Evolutionary conservation across 2,329 filamentous ascomycete species (phyloP), one percentile per base, ranked within the genome.

Genomic region (Herpotrichia juniperi): DNA sequence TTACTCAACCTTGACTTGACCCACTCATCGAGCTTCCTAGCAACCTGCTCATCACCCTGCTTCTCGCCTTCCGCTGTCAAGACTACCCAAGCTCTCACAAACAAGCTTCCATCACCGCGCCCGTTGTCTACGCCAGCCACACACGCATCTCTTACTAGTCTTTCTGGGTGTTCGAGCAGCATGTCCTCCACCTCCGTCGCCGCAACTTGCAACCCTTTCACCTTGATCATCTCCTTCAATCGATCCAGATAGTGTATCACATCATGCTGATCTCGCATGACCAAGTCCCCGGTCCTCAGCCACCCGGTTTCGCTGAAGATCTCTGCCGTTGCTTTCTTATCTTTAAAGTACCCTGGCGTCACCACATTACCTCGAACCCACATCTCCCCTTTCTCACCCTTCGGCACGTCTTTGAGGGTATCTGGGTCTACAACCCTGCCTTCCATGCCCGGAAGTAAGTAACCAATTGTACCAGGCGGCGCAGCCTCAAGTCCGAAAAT

Each of bases 191-290:
- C 68, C 45, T 81, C 79, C 0, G 77, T 78, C 2, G 79, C 79
- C 6, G 78, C 75, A n/a, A 80, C 77, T 65, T 80, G 78, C 32
- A 78, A 69, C 2, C 79, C 79, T 59, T 79, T 79, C 11, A 79
- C 77, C 51, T 79, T 80, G 56, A 79, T 79, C 43, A 79, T 69
- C 52, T 79, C 74, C 61, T 78, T 71, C 9, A 67, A 42, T 7
- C 73, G 66, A 55, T 78, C 76, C 2, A 77, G 54, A 34, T 67
- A 68, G 30, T 59, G 56, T 4, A 68, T 58, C 1, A 61, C 43
- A 49, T 69, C 66, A 1, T 50, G 24, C 43, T 64, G 56, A 48
- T 71, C 67, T 4, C 66, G 54, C 53, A 59, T 50, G 1, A 69
- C 62, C 11, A 68, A 42, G 51, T 71, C 67, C 0, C 66, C 67